Evolutionary conservation across 345 rosid species (phyloP).

Genomic region (Eucalyptus polybractea): DNA sequence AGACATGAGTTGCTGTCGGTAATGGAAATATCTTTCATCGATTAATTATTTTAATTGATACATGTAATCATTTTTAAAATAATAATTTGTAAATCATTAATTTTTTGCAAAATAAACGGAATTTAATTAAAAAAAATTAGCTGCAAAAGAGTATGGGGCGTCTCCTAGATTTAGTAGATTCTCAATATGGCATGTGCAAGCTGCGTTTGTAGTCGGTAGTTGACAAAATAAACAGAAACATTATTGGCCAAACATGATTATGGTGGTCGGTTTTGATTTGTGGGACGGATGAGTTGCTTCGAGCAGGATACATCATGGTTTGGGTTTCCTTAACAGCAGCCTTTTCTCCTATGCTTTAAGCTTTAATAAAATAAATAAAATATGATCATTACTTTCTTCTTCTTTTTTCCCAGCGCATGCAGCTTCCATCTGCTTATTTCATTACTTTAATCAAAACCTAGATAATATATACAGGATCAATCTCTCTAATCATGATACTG

Average conservation of each 20-base stretch:
- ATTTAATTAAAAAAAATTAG: background rate
- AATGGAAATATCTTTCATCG: rapidly evolving
- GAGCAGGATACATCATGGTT: background rate
- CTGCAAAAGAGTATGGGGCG: background rate
- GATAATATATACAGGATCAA: background rate
- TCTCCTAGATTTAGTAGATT: background rate
- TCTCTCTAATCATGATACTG: background rate
- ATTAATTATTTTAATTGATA: background rate
- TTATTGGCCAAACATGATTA: background rate
- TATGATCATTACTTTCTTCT: background rate
- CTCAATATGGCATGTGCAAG: background rate
- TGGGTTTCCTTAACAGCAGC: background rate
- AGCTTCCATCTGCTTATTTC: background rate
- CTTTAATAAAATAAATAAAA: background rate
- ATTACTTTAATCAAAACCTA: background rate
- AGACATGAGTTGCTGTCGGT: background rate
- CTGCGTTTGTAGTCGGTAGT: background rate
- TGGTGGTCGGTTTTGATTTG: background rate
- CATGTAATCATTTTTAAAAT: background rate
- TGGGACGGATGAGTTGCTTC: background rate
- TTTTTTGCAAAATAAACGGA: rapidly evolving
- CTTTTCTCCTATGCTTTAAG: background rate
- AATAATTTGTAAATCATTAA: background rate
- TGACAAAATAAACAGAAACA: background rate
- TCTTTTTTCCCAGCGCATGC: background rate